Base-by-base conservation (phyloP, 495 filamentous ascomycete species). In the Polyplosphaeria fusca region DNA sequence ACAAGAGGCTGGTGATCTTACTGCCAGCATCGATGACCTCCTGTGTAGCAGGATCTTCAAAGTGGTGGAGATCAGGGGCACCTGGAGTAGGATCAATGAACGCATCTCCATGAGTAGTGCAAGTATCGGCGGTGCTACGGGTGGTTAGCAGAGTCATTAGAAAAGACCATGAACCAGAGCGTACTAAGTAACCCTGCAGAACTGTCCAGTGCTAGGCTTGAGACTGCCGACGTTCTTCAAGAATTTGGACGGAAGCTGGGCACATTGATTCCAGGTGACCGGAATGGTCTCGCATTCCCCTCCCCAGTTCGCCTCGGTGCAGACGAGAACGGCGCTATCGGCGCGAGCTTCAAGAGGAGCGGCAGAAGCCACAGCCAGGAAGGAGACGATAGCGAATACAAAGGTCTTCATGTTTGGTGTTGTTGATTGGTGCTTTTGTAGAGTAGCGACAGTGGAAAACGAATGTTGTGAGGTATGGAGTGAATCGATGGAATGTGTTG, bases 151-250 rank as follows among this genome's bases (percentile, higher is more conserved):
- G 9, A 2, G n/a, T 14, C 5, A 5, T 27, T 4, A 11, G 4
- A n/a, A 32, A 4, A 19, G 22, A 28, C 41, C 3, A 42, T 25
- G 32, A 9, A 19, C 16, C 14, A 7, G 16, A 20, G 48, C 60
- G 42, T 53, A 63, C 60, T 63, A 63, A 23, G 60, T 63, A 22
- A 63, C 58, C 28, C 60, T 38, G 48, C 60, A 63, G 7, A 41
- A 58, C 1, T 47, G 42, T 22, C 60, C 60, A n/a, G 35, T 14
- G 23, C 42, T 48, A 24, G 35, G 24, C 30, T 23, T 56, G 16
- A 63, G 27, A 20, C 30, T 32, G 16, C 60, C 60, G 3, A 63
- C 42, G 48, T 58, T 63, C 22, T 52, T 52, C 23, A 19, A 38
- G 25, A 30, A 58, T 3, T 47, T 39, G 11, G 30, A 30, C n/a